Base-by-base conservation (phyloP, 2,329 filamentous ascomycete species). In the Cladophialophora immunda region DNA sequence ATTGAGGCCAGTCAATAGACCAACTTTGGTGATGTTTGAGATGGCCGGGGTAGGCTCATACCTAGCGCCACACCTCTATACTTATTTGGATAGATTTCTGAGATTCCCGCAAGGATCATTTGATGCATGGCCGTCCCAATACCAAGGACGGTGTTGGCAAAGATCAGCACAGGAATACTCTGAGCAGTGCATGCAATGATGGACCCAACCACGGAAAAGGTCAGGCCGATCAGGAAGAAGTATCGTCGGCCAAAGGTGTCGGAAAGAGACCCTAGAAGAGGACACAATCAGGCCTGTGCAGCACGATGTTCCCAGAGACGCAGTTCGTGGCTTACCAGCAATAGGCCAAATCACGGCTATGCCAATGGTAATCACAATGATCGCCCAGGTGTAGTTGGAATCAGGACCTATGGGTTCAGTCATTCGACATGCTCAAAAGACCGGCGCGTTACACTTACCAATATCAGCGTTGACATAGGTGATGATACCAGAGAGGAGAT, bases 361-460 rank as follows among this genome's bases (percentile, higher is more conserved):
- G 36, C 17, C 36, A n/a, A 41, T 41, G 36, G 13, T 41, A 5
- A 41, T 41, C 13, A 41, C 36, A 41, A 41, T 41, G 36, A 41
- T 17, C 13, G 36, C 36, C 36, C 36, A 41, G 1, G 36, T 41
- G 17, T 41, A 41, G 36, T 41, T 41, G 15, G 36, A 5, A 17
- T 41, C 36, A 41, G 36, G 36, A n/a, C 36, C 36, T 41, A 41
- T 41, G 36, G n/a, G n/a, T n/a, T n/a, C n/a, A n/a, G n/a, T n/a
- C n/a, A n/a, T n/a, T n/a, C n/a, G n/a, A n/a, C n/a, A n/a, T n/a
- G n/a, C n/a, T n/a, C n/a, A n/a, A n/a, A n/a, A n/a, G n/a, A n/a
- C n/a, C n/a, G n/a, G n/a, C n/a, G n/a, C n/a, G n/a, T n/a, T n/a
- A n/a, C n/a, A n/a, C n/a, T n/a, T n/a, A n/a, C n/a, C n/a, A n/a